Base-by-base conservation (phyloP, 2,329 filamentous ascomycete species). In the Juglanconis oblonga region DNA sequence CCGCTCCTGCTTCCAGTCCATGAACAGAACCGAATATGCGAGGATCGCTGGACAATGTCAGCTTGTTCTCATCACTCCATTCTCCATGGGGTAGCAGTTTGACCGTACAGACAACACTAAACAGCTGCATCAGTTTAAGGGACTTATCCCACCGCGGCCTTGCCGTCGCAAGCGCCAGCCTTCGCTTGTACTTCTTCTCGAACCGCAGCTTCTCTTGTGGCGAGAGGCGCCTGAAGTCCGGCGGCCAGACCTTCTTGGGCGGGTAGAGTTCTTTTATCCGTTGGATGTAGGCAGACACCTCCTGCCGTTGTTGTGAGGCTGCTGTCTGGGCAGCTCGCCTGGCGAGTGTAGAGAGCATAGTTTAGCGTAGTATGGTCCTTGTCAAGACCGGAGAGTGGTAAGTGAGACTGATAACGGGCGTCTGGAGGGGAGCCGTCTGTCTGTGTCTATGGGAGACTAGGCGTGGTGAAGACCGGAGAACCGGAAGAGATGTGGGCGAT, bases 151-250 rank as follows among this genome's bases (percentile, higher is more conserved):
- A 91, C 52, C 74, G 72, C 8, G 88, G 88, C 29, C 86, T 77
- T 45, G 81, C 79, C 69, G 82, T 83, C 67, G 85, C 84, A 66
- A 90, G 73, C 60, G 81, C 80, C 32, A 89, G 74, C 57, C 90
- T 82, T 55, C 90, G 81, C 75, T 91, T 89, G 75, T 89, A 93
- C 70, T 89, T 87, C 72, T 89, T 87, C 78, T 94, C 90, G 67
- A 92, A 87, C 48, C 86, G 82, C 71, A 93, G 89, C 73, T 93
- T 87, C 69, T 92, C 86, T 72, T 89, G 89, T 51, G 80, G 76
- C 42, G 85, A 85, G 61, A 94, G 81, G 70, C 85, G 83, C 64
- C 80, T 76, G 73, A 94, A 90, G 73, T 92, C 87, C 11, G 90
- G 90, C 59, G 90, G 90, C 90, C 90, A 94, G 65, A 85, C 77